Base-by-base conservation (phyloP, 768 basidiomycete species). In the Amanita subjunquillea region DNA sequence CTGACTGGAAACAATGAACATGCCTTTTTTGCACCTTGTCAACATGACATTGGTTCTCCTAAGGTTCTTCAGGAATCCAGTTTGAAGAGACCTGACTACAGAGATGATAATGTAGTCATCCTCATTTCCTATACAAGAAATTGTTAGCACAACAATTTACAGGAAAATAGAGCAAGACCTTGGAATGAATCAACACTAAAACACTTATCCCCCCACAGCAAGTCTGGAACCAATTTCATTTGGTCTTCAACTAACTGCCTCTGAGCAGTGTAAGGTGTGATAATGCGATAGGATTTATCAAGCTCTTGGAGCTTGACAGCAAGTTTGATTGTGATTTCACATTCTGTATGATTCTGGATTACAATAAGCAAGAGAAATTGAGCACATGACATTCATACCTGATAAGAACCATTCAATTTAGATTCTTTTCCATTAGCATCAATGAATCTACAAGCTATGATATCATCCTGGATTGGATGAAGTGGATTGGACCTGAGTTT, bases 141-240 rank as follows among this genome's bases (percentile, higher is more conserved):
- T 38, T 47, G 57, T 43, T 27, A 50, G 10, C 39, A 34, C 15
- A 7, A 20, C 12, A 3, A 23, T 22, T 13, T 29, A 40, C 23
- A 7, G 17, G 13, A 25, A 40, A 40, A 20, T n/a, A 37, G 37
- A 15, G 25, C 2, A 17, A 13, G 54, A 85, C 88, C 87, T 79
- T 90, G 88, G 56, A 90, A 90, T 7, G 87, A 84, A 63, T 91
- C 88, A 54, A 91, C 85, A 76, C 85, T 90, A 65, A 88, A 91
- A 59, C 82, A 83, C 52, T 76, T 89, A 58, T 91, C 76, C 32
- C 72, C 67, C 83, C 83, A 87, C 2, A 68, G 53, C 1, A 91
- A 65, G 0, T 69, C 73, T 48, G 71, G 65, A 46, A 56, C 62
- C 0, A 61, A 55, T 55, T 80, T 75, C 60, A 92, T 73, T 15